phyloP scores from a whole-genome alignment of 129 eudicot genomes.

The Erigeron canadensis region DNA sequence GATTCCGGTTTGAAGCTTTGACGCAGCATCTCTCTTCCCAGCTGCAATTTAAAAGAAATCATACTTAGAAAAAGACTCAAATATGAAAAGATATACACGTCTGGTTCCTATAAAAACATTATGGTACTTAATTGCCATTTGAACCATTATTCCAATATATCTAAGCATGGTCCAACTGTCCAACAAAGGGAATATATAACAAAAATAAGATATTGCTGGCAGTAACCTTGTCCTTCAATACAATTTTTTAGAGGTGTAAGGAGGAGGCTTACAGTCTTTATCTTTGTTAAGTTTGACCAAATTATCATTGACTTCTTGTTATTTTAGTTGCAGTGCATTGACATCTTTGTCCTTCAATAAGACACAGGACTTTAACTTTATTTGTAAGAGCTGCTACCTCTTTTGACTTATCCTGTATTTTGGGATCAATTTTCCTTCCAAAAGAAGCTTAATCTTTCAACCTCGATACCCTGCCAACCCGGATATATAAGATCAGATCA shows the following conservation, averaged over 20 bases:
- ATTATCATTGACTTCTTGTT: constrained; percentile 60
- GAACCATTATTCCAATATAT: constrained; percentile 12
- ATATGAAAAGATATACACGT: background rate
- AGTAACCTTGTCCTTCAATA: background rate
- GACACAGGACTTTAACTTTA: constrained; percentile 64
- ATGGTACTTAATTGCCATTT: no score
- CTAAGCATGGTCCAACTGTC: constrained; percentile 10
- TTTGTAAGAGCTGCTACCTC: constrained; percentile 41
- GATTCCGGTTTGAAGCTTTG: constrained; percentile 74
- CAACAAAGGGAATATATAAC: background rate
- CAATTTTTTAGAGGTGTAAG: background rate
- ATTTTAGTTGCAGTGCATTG: constrained; percentile 57
- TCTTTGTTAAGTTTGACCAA: constrained; percentile 69
- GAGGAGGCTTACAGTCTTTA: constrained; percentile 65
- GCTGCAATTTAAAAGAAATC: constrained; percentile 49
- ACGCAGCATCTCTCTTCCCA: constrained; percentile 67
- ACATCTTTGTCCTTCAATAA: constrained; percentile 86
- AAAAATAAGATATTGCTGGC: constrained; percentile 2
- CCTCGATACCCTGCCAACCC: constrained; percentile 49
- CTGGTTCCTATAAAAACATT: constrained; percentile 5
- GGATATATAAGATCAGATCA: constrained; percentile 21
- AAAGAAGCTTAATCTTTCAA: constrained; percentile 61
- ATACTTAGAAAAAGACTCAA: constrained; percentile 16
- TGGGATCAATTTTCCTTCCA: constrained; percentile 45
- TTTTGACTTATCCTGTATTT: constrained; percentile 38